Conservation (phyloP, 169 alveolate species). For the Eimeria praecox region DNA sequence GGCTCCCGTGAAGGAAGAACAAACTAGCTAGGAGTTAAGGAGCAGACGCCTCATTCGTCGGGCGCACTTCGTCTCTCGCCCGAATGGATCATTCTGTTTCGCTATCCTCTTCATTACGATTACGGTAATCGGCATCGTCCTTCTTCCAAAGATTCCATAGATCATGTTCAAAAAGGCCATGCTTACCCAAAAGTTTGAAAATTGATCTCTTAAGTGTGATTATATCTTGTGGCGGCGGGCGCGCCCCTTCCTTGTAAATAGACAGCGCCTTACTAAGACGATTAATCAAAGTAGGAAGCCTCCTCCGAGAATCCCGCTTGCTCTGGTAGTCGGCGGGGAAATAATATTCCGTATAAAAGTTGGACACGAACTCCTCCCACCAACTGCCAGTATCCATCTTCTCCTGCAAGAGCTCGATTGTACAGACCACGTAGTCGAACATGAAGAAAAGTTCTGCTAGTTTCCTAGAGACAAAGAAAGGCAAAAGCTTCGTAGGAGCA, state of each 20-base stretch:
- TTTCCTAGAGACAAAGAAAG: not conserved
- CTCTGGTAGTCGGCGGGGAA: not conserved
- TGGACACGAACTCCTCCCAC: constrained; percentile 7
- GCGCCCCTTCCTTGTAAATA: not conserved
- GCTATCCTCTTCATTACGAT: not conserved
- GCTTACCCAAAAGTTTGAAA: not conserved
- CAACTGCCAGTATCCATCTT: not conserved
- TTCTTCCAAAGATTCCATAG: not conserved
- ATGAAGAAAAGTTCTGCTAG: not conserved
- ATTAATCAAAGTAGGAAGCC: not conserved
- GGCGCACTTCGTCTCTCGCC: not conserved
- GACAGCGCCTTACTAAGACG: not conserved
- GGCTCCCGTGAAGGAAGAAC: not conserved
- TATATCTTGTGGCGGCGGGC: not conserved
- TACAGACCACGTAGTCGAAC: constrained; percentile 1
- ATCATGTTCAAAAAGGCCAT: not conserved
- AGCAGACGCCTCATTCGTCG: not conserved
- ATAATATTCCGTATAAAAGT: not conserved
- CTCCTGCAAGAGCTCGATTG: constrained; percentile 9
- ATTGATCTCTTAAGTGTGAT: not conserved
- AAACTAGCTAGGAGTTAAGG: not conserved
- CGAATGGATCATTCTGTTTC: not conserved
- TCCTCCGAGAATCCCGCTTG: not conserved
- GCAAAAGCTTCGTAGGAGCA: not conserved
- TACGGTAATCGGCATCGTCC: not conserved